phyloP scores from a whole-genome alignment of 2,329 filamentous ascomycete species.

The Colletotrichum sp. region DNA sequence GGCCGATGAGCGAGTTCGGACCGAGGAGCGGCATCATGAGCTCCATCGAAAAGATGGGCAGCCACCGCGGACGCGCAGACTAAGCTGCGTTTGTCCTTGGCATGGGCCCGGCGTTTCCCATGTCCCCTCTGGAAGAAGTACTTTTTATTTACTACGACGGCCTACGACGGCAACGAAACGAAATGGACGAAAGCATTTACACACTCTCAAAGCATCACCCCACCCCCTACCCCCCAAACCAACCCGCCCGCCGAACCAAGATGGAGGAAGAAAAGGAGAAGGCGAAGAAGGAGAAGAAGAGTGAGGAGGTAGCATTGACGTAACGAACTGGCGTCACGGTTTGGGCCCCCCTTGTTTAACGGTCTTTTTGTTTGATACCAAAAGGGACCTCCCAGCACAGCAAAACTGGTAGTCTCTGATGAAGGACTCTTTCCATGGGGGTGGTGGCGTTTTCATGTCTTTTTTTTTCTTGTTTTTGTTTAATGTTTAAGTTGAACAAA shows the following conservation, averaged over 20 bases:
- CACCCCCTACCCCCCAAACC: neutral
- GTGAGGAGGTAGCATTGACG: slow-evolving; percentile 6
- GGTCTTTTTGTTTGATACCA: neutral
- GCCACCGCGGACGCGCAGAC: slow-evolving; percentile 51
- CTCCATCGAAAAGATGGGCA: slow-evolving; percentile 89
- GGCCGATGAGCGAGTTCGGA: slow-evolving; percentile 54
- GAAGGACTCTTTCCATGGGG: neutral
- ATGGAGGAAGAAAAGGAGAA: neutral
- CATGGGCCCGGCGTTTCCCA: neutral
- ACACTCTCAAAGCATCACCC: neutral
- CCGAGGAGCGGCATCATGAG: slow-evolving; percentile 77
- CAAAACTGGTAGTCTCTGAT: neutral
- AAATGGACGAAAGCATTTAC: slow-evolving; percentile 18
- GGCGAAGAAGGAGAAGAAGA: neutral
- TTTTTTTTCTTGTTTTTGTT: neutral
- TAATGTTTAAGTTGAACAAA: neutral
- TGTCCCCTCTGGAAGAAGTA: neutral
- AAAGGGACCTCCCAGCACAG: neutral
- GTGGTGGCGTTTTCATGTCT: neutral
- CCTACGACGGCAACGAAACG: slow-evolving; percentile 13
- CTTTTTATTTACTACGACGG: neutral
- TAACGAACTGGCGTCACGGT: slow-evolving; percentile 21
- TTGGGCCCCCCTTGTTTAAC: neutral
- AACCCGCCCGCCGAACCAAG: neutral
- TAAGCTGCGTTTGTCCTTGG: neutral